Evolutionary conservation across 108 stramenopile species (phyloP), one percentile per base, ranked within the genome.

Genomic region (Nitzschia putrida): DNA sequence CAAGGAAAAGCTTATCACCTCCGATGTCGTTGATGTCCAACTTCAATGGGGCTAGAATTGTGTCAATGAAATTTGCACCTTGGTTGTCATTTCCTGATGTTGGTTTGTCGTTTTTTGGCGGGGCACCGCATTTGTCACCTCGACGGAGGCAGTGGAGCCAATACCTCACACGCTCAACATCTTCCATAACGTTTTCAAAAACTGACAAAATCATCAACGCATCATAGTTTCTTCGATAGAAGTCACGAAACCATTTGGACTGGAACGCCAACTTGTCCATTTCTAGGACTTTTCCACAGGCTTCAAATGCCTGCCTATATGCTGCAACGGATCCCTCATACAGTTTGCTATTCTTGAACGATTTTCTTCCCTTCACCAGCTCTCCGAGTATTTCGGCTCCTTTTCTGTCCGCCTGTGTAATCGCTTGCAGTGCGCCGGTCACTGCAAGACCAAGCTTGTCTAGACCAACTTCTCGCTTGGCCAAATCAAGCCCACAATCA

Each of bases 191-290:
- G 74, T 90, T 93, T 16, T 89, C 88, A 68, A 79, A 88, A 26
- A 94, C 58, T 9, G 87, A 91, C 24, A 85, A 75, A 13, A 94
- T 84, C 91, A 93, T 93, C 41, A 95, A 68, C 0, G 91, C 88
- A 68, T 95, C 87, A 63, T 91, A 95, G 67, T 95, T 95, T 47
- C 94, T 69, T 41, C 80, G 69, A 59, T 85, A 95, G 64, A 91
- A 95, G n/a, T 72, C 34, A 50, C 85, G 77, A 76, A 95, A 95
- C 87, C 94, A 95, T 29, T 69, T 57, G 13, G 83, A 76, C 57
- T 92, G 90, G 63, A 95, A 93, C 8, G 91, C 82, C 55, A 86
- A 77, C 47, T 88, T 85, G 57, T 95, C 94, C 8, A 91, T 66
- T 8, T 82, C 74, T 14, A 84, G 76, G 2, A 95, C 90, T 53